These are phyloP conservation scores for Domatiomyces globalis DNA, from an alignment of 2,329 filamentous ascomycete genomes.

Conservation along the genomic window DNA sequence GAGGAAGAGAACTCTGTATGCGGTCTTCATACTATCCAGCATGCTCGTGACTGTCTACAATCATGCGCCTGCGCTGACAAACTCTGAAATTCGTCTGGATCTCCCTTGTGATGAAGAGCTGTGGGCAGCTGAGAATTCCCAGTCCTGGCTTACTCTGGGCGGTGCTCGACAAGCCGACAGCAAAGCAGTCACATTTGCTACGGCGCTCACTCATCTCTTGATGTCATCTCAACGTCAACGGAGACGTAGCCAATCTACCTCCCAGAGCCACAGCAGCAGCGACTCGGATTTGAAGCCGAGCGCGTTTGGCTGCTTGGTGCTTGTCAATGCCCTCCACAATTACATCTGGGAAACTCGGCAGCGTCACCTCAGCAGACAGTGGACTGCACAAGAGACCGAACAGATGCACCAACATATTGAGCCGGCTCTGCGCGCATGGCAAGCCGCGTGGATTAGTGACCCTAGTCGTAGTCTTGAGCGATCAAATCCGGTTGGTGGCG, in stretches of 20 bases:
- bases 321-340: constrained; percentile 92
- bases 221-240: constrained; percentile 56
- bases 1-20: constrained; percentile 81
- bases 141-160: constrained; percentile 65
- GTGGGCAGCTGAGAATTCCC: constrained; percentile 69
- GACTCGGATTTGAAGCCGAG: constrained; percentile 61
- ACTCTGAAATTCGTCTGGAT: constrained; percentile 81
- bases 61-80: constrained; percentile 76
- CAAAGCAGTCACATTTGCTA: constrained; percentile 64
- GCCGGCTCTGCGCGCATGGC: constrained; percentile 86
- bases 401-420: constrained; percentile 94
- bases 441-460: constrained; percentile 78
- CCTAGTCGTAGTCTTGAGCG: constrained; percentile 70
- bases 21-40: constrained; percentile 82
- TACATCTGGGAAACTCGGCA: constrained; percentile 98
- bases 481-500: constrained; percentile 67
- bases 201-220: constrained; percentile 65
- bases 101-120: constrained; percentile 88
- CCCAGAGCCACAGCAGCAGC: constrained; percentile 29
- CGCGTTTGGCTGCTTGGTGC: constrained; percentile 76
- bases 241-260: constrained; percentile 16
- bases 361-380: constrained; percentile 71
- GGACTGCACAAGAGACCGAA: constrained; percentile 85
- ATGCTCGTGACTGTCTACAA: constrained; percentile 86
- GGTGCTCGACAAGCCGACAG: constrained; percentile 55